Base-by-base conservation (phyloP, 108 stramenopile genomes). In the Thalassiosira profunda region DNA sequence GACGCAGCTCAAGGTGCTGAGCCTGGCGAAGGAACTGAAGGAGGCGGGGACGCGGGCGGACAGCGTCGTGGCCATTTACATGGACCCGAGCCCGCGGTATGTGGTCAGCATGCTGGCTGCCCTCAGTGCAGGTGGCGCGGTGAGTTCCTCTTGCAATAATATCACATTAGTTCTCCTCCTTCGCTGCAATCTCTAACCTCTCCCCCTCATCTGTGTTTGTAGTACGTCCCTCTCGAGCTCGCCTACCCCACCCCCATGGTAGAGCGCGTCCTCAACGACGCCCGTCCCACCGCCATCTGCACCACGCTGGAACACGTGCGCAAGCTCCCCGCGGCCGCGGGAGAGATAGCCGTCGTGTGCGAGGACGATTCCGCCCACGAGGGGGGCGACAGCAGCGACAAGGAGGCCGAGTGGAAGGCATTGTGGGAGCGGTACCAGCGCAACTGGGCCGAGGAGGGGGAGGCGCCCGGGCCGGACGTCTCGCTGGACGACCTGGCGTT, bases 161-260 rank as follows among this genome's bases (percentile, higher is more conserved):
- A 1, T 1, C 11, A 45, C 5, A 1, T 24, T 36, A 9, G 7
- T 36, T 18, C 23, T 17, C 14, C n/a, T 10, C 38, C 31, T 12
- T 6, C 28, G 3, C 49, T 3, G 9, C 12, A 5, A 42, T n/a
- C n/a, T n/a, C n/a, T n/a, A n/a, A n/a, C n/a, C n/a, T n/a, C n/a
- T n/a, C n/a, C n/a, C n/a, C n/a, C n/a, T n/a, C n/a, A n/a, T n/a
- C n/a, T n/a, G n/a, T n/a, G n/a, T n/a, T n/a, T n/a, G n/a, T n/a
- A 76, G 15, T 91, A 89, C 77, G 83, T 87, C 79, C 86, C 88
- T 11, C 56, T 91, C 15, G 90, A 89, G 37, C 46, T 86, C 46
- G 90, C 77, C n/a, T 91, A 91, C 54, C 90, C 90, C 28, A 85
- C 75, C 25, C 72, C 63, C 12, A 60, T 91, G 54, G 62, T 91